Base-by-base conservation (phyloP, 306 rosid genomes). In the Cicer pinnatifidum region DNA sequence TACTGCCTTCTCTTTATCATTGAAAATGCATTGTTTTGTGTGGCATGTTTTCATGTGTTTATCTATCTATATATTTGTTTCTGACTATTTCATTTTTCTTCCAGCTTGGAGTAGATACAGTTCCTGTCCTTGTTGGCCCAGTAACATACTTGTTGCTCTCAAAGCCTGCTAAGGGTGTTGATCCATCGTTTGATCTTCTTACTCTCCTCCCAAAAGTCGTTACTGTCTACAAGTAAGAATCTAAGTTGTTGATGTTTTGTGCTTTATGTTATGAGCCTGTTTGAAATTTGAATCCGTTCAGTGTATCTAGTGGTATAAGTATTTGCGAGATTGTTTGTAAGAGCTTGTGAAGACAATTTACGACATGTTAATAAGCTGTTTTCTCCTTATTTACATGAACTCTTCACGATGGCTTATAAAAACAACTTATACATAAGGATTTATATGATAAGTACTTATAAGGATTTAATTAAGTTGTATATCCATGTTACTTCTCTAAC, bases 61-160 rank as follows among this genome's bases (percentile, higher is more conserved):
- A 39, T 68, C 23, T 5, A 17, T 48, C n/a, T 19, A 13, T 23
- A 44, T 13, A 6, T 28, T 28, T 54, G 73, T 35, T 47, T n/a
- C 13, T 75, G 67, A 78, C 54, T 73, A 4, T 74, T 63, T 57
- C 9, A 37, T 54, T 70, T 74, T 20, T 78, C 61, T 71, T 77
- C 84, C 86, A 92, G 97, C 91, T 88, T 69, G 97, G 97, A 72
- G 86, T 92, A n/a, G 96, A 89, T 16, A 92, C 97, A 6, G 78
- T 91, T 68, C 97, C 97, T 7, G 90, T 89, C 81, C 88, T 91
- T 43, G 10, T 89, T 66, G 96, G 97, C 48, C 97, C 97, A 2
- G 96, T 92, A 69, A 82, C 97, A 19, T 92, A 92, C 88, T 83
- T 92, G 85, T 70, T 89, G 85, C 84, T 92, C 59, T 92, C 97